Base-by-base conservation (phyloP, 2,329 filamentous ascomycete genomes). In the Penicillium sp. region DNA sequence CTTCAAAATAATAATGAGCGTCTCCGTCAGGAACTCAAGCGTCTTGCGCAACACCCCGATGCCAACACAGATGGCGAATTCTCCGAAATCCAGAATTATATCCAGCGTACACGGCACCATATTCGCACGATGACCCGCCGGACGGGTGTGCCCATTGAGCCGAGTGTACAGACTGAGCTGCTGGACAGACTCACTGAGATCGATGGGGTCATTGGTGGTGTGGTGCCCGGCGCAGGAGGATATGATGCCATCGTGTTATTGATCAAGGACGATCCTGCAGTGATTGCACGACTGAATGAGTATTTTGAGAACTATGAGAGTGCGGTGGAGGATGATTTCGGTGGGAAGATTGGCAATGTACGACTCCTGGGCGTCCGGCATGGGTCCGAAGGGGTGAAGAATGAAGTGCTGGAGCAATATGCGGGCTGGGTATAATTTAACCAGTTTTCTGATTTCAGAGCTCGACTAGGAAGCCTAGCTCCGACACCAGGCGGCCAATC, bases 191-290 rank as follows among this genome's bases (percentile, higher is more conserved):
- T 93, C 56, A 84, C 81, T 3, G 73, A 77, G 4, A 77, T 97
- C 1, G 82, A 89, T 0, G 95, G 93, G 6, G 92, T 98, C 3
- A 85, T 93, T 62, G 93, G 92, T 0, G 95, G 93, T 0, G 91
- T 98, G 0, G 95, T 97, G 0, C 95, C 95, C 0, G 95, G 95
- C 0, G 95, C 95, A 0, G 95, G 95, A 10, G 95, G 95, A 0
- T 97, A 90, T 69, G 95, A 99, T 79, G 95, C 95, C 1, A 82
- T 96, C 54, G 90, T 89, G 1, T 73, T 99, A 58, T 74, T 99
- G 57, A 85, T 96, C 62, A 82, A 84, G 67, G 90, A 97, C 66
- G 86, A 90, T 52, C 81, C 80, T 35, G 82, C 82, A 48, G 90
- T 90, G 1, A 77, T 88, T 54, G 70, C 71, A 22, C 77, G 79